phyloP scores from a whole-genome alignment of 306 rosid genomes.

The Cucumis sativus region DNA sequence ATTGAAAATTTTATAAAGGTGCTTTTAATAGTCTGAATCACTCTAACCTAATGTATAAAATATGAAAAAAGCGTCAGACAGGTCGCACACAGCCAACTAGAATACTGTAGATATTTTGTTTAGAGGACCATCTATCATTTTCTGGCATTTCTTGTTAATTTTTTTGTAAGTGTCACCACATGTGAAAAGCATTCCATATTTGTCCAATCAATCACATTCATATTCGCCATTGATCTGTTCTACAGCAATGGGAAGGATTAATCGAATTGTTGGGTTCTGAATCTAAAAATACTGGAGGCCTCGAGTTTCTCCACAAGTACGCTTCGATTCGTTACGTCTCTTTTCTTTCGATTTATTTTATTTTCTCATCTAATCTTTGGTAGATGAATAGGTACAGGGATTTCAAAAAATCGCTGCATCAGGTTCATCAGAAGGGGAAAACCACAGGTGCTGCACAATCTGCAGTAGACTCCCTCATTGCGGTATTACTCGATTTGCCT shows the following conservation, averaged over 20 bases:
- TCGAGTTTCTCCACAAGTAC: constrained; percentile 86
- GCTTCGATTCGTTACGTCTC: not conserved
- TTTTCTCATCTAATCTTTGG: constrained; percentile 9
- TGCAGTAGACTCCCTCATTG: constrained; percentile 67
- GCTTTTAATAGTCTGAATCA: not conserved
- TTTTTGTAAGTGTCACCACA: too few relatives aligned
- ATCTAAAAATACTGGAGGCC: constrained; percentile 81
- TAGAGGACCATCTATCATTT: not conserved
- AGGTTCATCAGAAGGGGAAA: constrained; percentile 40
- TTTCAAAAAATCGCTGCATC: constrained; percentile 77
- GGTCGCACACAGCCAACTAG: not conserved
- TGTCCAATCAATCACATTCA: not conserved
- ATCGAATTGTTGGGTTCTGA: constrained; percentile 89
- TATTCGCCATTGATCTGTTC: not conserved
- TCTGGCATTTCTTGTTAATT: not conserved
- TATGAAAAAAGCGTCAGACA: not conserved
- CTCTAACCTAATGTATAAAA: not conserved
- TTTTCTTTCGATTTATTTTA: not conserved
- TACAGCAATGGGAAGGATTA: constrained; percentile 95
- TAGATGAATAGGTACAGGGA: constrained; percentile 63
- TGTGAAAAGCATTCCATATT: not conserved
- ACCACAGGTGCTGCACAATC: constrained; percentile 51
- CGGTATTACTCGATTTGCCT: constrained; percentile 26
- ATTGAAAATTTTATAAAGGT: not conserved
- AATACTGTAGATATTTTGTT: not conserved